These are phyloP conservation scores for Tetrahymena elliotti DNA, from an alignment of 73 alveolate species.

Conservation along the genomic window DNA sequence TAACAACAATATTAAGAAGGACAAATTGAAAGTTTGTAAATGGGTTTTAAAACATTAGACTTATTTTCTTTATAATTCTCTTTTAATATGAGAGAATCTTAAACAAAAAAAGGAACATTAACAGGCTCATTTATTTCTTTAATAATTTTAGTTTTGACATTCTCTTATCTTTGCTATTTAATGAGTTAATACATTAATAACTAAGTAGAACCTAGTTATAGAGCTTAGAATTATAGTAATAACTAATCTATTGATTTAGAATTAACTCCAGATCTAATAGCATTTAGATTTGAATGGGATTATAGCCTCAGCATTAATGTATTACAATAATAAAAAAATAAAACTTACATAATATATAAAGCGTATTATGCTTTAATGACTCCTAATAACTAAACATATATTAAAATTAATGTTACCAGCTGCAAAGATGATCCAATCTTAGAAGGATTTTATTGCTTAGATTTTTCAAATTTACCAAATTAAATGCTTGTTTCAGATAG, in stretches of 20 bases:
- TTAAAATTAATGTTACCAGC: too few species aligned
- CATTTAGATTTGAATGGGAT: background rate
- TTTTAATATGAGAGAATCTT: background rate
- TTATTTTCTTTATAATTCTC: background rate
- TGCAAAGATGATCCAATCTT: background rate
- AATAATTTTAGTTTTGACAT: background rate
- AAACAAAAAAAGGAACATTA: background rate
- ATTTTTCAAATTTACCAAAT: background rate
- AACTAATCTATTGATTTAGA: background rate
- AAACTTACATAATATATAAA: background rate
- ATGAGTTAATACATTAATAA: too few species aligned
- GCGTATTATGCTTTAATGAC: background rate
- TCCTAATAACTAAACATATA: too few species aligned
- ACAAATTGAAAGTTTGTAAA: too few species aligned
- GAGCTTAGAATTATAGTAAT: background rate
- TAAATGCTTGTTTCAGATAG: background rate
- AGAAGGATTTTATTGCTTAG: background rate
- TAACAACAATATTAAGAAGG: too few species aligned
- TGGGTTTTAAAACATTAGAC: too few species aligned
- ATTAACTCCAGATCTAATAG: background rate
- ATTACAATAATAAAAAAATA: too few species aligned
- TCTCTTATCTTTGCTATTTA: too few species aligned
- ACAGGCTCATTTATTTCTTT: background rate
- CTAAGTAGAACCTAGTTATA: background rate
- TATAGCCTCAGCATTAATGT: background rate